Conservation (phyloP, 1,284 basidiomycete species). For the Schizophyllum commune region DNA sequence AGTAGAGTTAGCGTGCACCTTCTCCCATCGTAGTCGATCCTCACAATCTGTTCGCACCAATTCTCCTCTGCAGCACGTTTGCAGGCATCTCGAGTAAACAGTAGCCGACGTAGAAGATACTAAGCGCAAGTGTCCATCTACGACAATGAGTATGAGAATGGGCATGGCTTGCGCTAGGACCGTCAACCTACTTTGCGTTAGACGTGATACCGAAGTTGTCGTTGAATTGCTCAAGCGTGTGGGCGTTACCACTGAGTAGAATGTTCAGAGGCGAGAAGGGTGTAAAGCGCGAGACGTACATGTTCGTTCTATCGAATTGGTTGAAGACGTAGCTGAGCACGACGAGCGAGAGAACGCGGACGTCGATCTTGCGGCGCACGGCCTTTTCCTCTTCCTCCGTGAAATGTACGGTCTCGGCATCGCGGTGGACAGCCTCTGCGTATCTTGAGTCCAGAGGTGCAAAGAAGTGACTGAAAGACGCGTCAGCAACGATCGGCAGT, state of each 20-base stretch:
- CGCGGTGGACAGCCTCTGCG: constrained; percentile 42
- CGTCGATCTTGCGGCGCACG: constrained; percentile 41
- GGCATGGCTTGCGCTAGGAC: background rate
- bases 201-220: constrained; percentile 27
- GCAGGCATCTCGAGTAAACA: constrained; percentile 51
- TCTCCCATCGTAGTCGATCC: constrained; percentile 6
- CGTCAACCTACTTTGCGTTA: constrained; percentile 20
- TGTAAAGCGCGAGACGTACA: constrained; percentile 24
- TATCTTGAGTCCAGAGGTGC: constrained; percentile 32
- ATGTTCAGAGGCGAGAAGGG: background rate
- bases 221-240: constrained; percentile 43
- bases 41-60: constrained; percentile 50
- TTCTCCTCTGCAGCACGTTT: constrained; percentile 46
- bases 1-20: background rate
- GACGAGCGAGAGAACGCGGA: constrained; percentile 36
- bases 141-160: constrained; percentile 19
- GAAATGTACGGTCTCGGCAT: constrained; percentile 39
- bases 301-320: constrained; percentile 44
- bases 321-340: constrained; percentile 30
- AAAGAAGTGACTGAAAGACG: constrained; percentile 29
- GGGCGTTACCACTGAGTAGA: constrained; percentile 40
- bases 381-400: constrained; percentile 37
- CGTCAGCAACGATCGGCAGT: background rate
- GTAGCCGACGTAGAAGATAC: constrained; percentile 53
- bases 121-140: constrained; percentile 46